Evolutionary conservation across 2,329 filamentous ascomycete genomes (phyloP).

Genomic region (Paraphoma sp.): DNA sequence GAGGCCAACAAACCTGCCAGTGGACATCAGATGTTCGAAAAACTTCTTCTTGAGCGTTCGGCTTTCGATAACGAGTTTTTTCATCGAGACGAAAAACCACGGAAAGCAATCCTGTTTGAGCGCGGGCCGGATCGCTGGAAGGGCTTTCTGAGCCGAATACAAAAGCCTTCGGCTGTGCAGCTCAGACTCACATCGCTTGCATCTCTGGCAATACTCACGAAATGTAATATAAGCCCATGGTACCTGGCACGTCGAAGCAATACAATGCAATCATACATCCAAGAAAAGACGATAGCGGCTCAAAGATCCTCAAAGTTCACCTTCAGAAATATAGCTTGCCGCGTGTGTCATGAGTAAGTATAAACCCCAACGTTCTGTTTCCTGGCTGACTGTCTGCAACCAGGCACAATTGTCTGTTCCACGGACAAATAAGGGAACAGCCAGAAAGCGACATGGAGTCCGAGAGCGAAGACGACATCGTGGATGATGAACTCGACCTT

Average conservation of each 20-base stretch:
- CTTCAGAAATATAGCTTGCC: slow-evolving; percentile 32
- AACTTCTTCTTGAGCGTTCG: slow-evolving; percentile 23
- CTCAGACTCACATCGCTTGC: slow-evolving; percentile 43
- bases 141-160: slow-evolving; percentile 37
- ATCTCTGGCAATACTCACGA: slow-evolving; percentile 45
- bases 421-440: slow-evolving; percentile 49
- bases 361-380: not conserved
- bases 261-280: slow-evolving; percentile 12
- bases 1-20: slow-evolving; percentile 13
- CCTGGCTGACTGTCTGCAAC: slow-evolving; percentile 5
- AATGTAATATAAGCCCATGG: slow-evolving; percentile 49
- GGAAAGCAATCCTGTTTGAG: slow-evolving; percentile 25
- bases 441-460: slow-evolving; percentile 6
- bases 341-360: slow-evolving; percentile 42
- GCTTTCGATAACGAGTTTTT: slow-evolving; percentile 31
- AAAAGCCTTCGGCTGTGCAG: slow-evolving; percentile 21
- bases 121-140: slow-evolving; percentile 38
- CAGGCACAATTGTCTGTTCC: slow-evolving; percentile 49
- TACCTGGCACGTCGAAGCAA: slow-evolving; percentile 46
- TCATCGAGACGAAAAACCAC: slow-evolving; percentile 11
- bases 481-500: slow-evolving; percentile 7
- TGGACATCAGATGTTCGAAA: slow-evolving; percentile 10
- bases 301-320: slow-evolving; percentile 11
- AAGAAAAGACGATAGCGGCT: slow-evolving; percentile 6
- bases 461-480: slow-evolving; percentile 3